phyloP scores from a whole-genome alignment of 495 filamentous ascomycete genomes.

The Podospora pseudopauciseta region DNA sequence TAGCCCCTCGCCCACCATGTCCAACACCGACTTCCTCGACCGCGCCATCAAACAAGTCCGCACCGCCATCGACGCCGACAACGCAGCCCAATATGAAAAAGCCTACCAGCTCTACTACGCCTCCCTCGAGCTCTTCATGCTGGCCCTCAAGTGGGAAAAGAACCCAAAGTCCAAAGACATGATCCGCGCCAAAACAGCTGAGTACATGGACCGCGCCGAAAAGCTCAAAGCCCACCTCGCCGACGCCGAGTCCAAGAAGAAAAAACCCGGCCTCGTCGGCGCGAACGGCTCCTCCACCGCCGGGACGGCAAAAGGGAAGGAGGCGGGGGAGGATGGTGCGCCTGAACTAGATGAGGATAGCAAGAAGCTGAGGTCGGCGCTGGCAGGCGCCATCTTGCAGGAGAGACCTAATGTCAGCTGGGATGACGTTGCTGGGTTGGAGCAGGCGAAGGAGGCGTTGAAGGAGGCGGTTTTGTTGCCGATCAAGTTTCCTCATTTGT shows the following conservation, averaged over 20 bases:
- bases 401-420: conserved; percentile 94
- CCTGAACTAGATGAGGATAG: conserved; percentile 79
- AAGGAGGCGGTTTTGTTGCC: conserved; percentile 97
- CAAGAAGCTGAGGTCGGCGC: conserved; percentile 88
- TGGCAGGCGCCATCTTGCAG: conserved; percentile 86
- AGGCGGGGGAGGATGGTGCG: conserved; percentile 49
- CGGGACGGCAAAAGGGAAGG: conserved; percentile 56
- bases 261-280: conserved; percentile 73
- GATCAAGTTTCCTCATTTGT: conserved; percentile 96
- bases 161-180: conserved; percentile 93
- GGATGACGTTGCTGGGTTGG: conserved; percentile 98
- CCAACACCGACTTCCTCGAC: conserved; percentile 93
- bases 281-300: conserved; percentile 77
- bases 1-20: conserved; percentile 55
- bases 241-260: conserved; percentile 67
- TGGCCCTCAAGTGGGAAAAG: conserved; percentile 98
- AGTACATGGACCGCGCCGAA: conserved; percentile 98
- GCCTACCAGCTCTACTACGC: conserved; percentile 94
- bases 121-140: conserved; percentile 91
- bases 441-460: conserved; percentile 90
- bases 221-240: conserved; percentile 89
- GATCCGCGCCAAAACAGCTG: conserved; percentile 85
- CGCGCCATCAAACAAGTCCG: conserved; percentile 94
- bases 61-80: conserved; percentile 95
- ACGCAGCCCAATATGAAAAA: conserved; percentile 91